Conservation (phyloP, 2,329 filamentous ascomycete species). For the Xylariaceae sp. region DNA sequence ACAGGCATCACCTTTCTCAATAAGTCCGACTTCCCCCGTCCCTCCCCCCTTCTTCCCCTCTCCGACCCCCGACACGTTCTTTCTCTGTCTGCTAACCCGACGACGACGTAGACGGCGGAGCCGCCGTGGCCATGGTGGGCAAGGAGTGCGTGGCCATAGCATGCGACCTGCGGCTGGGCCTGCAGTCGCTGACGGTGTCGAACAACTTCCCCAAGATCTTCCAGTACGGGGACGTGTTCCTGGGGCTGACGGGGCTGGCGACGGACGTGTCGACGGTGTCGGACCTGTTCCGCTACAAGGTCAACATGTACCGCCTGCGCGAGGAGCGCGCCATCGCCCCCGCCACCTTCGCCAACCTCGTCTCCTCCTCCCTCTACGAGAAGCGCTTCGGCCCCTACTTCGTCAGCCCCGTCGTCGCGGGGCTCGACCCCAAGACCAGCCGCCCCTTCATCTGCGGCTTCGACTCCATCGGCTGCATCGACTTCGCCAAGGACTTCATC, state of each 20-base stretch:
- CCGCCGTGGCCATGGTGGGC: constrained; percentile 97
- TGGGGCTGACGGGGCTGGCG: constrained; percentile 92
- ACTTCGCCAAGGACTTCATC: constrained; percentile 99
- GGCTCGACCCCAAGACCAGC: constrained; percentile 90
- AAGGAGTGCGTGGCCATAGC: constrained; percentile 99
- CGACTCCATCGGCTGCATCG: constrained; percentile 98
- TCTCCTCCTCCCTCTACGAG: constrained; percentile 90
- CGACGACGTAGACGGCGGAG: constrained; percentile 70
- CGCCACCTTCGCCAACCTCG: constrained; percentile 93
- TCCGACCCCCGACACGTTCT: constrained; percentile 15
- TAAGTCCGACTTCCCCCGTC: constrained; percentile 66
- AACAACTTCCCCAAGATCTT: constrained; percentile 99
- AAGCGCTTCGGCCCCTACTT: constrained; percentile 95
- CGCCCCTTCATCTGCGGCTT: constrained; percentile 99
- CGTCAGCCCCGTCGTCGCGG: constrained; percentile 90
- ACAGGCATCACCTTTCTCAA: constrained; percentile 89
- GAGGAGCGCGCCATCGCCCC: constrained; percentile 97
- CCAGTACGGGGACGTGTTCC: constrained; percentile 92
- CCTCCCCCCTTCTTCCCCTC: constrained; percentile 12
- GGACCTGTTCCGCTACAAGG: constrained; percentile 98
- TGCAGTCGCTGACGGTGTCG: constrained; percentile 94
- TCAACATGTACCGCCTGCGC: constrained; percentile 98
- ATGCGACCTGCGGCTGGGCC: constrained; percentile 95
- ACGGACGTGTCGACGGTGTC: constrained; percentile 94
- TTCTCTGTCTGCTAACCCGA: constrained; percentile 4